Evolutionary conservation across 1,284 basidiomycete species (phyloP).

Genomic region (Caloboletus firmus): DNA sequence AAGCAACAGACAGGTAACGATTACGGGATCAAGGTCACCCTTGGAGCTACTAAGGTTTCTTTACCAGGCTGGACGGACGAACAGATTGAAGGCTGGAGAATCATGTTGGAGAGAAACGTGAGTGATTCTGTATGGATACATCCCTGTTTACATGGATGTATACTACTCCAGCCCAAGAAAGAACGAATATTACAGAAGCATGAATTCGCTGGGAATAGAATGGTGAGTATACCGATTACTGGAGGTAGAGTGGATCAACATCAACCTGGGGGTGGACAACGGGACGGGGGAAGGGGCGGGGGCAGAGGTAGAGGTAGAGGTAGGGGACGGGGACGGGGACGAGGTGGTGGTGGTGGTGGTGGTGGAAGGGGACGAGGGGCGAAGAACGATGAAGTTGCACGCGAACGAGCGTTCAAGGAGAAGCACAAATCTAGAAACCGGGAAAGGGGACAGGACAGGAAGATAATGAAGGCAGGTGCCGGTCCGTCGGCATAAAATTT

Average conservation of each 20-base stretch:
- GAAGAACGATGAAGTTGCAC: constrained; percentile 29
- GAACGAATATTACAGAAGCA: constrained; percentile 70
- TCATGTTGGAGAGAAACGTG: constrained; percentile 85
- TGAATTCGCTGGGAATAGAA: constrained; percentile 68
- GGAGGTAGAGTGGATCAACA: constrained; percentile 20
- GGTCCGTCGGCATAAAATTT: constrained; percentile 28
- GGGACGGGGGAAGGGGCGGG: constrained; percentile 33
- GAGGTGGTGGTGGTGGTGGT: constrained; percentile 38
- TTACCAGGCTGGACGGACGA: constrained; percentile 65
- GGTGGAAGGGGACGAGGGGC: constrained; percentile 38
- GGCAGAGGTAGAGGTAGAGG: too few relatives aligned
- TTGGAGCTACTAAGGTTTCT: neutral
- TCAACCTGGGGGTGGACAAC: constrained; percentile 20
- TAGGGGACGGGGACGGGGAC: constrained; percentile 36
- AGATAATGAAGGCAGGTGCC: constrained; percentile 58
- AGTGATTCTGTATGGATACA: constrained; percentile 30
- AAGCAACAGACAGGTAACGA: constrained; percentile 60
- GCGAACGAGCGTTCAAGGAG: constrained; percentile 66
- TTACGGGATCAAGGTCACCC: neutral
- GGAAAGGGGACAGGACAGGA: constrained; percentile 74
- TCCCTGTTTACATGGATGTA: constrained; percentile 10
- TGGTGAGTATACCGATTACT: constrained; percentile 12
- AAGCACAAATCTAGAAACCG: constrained; percentile 71
- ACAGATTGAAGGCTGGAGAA: constrained; percentile 86
- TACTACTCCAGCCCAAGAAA: constrained; percentile 61